Evolutionary conservation across 202 grass and related monocot genomes (phyloP).

Genomic region (Digitaria exilis): DNA sequence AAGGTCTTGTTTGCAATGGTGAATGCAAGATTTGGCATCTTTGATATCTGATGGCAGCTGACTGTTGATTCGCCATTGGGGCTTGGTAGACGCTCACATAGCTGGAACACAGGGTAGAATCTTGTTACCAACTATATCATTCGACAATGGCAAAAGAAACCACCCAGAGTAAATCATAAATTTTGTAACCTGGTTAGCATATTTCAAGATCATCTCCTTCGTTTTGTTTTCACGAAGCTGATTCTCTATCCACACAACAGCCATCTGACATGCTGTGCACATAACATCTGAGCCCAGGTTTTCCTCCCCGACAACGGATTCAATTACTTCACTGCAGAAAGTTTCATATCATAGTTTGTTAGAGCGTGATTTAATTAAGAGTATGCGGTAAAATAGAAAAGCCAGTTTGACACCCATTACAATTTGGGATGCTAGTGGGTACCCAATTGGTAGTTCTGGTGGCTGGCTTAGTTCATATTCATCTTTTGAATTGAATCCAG

Average conservation of each 20-base stretch:
- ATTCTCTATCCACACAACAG: conserved; percentile 96
- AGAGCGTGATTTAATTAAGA: neutral
- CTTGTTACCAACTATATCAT: neutral
- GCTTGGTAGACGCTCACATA: conserved; percentile 88
- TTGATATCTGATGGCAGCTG: conserved; percentile 64
- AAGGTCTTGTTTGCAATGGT: conserved; percentile 75
- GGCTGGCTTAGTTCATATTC: neutral
- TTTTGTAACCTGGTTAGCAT: conserved; percentile 74
- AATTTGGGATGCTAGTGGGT: neutral
- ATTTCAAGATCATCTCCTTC: conserved; percentile 73
- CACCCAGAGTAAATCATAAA: neutral
- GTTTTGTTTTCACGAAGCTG: conserved; percentile 80
- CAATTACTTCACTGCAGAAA: conserved; percentile 62
- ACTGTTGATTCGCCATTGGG: conserved; percentile 84
- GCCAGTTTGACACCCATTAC: neutral
- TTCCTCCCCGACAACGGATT: conserved; percentile 67
- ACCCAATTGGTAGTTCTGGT: no score
- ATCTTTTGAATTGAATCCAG: neutral
- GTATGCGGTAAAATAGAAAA: neutral
- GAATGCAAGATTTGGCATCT: conserved; percentile 87
- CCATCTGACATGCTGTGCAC: conserved; percentile 85
- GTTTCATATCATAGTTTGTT: neutral
- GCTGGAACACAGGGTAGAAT: conserved; percentile 35
- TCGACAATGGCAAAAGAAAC: neutral
- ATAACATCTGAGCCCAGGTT: conserved; percentile 51